Conservation (phyloP, 2,329 filamentous ascomycete genomes). For the Eurotiales sp. region DNA sequence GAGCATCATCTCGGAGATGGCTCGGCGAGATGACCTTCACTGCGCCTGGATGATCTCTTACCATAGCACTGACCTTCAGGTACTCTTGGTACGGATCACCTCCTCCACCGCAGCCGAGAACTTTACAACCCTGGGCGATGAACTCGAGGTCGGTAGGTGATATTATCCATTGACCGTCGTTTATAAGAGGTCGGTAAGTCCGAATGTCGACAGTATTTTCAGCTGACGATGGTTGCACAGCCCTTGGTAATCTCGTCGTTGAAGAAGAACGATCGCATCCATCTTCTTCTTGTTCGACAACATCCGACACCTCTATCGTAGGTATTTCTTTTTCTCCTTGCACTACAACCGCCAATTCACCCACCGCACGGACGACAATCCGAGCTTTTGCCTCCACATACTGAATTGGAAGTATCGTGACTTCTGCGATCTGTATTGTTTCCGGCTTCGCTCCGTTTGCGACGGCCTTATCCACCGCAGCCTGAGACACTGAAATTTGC, state of each 20-base stretch:
- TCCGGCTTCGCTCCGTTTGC: constrained; percentile 44
- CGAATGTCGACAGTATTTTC: constrained; percentile 21
- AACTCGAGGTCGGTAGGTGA: constrained; percentile 45
- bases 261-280: not conserved
- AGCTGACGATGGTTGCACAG: not conserved
- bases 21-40: constrained; percentile 52
- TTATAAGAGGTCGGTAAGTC: constrained; percentile 19
- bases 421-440: constrained; percentile 49
- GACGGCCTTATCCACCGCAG: constrained; percentile 44
- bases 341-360: constrained; percentile 50
- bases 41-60: constrained; percentile 27
- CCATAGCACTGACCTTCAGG: constrained; percentile 15
- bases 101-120: constrained; percentile 48
- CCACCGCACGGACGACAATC: constrained; percentile 55
- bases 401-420: constrained; percentile 54
- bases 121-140: constrained; percentile 47
- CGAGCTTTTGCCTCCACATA: constrained; percentile 48
- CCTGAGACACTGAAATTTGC: not conserved
- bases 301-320: not conserved
- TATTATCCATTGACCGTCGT: constrained; percentile 37
- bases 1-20: constrained; percentile 49
- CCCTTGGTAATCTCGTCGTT: not conserved
- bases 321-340: not conserved
- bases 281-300: not conserved
- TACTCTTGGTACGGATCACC: constrained; percentile 43